A percentile compares a stretch with the other conserved stretches of the same genome.
phyloP scores from a whole-genome alignment of 257 asterid genomes.

The Haberlea rhodopensis region DNA sequence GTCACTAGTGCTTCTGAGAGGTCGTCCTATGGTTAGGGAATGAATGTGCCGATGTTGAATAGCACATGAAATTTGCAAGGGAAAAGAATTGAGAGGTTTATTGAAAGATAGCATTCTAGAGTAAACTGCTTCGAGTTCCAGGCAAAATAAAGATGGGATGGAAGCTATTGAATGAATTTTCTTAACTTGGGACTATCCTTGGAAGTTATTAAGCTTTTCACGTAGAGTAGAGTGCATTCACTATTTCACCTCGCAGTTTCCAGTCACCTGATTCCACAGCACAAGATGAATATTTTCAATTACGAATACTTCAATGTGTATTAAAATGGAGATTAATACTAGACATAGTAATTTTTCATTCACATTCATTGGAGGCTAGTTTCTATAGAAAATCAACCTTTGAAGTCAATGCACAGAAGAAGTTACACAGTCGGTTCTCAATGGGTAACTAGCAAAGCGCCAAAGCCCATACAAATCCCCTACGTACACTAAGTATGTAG shows the following conservation, averaged over 20 bases:
- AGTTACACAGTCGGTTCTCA: background rate
- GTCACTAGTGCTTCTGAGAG: conserved; percentile 39
- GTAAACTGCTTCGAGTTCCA: conserved; percentile 13
- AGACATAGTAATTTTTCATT: background rate
- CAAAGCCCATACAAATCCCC: too few relatives aligned
- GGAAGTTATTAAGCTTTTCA: background rate
- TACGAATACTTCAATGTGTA: background rate
- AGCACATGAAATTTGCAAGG: conserved; percentile 28
- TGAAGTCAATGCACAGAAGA: background rate
- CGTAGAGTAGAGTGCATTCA: conserved; percentile 14
- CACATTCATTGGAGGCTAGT: background rate
- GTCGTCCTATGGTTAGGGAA: conserved; percentile 20
- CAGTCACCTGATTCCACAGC: conserved; percentile 18
- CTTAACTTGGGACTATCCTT: conserved; percentile 22
- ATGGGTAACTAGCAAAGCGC: background rate
- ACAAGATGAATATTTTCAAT: conserved; percentile 5
- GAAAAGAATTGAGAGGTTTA: conserved; percentile 39
- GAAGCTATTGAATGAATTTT: conserved; percentile 13
- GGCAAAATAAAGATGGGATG: conserved; percentile 6
- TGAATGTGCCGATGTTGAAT: conserved; percentile 26
- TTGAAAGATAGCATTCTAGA: conserved; percentile 48
- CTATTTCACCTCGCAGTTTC: background rate
- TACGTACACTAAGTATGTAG: too few relatives aligned
- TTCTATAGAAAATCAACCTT: background rate
- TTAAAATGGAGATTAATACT: too few relatives aligned